These are phyloP conservation scores for Fragaria nilgerrensis DNA, from an alignment of 306 rosid species.

Conservation along the genomic window DNA sequence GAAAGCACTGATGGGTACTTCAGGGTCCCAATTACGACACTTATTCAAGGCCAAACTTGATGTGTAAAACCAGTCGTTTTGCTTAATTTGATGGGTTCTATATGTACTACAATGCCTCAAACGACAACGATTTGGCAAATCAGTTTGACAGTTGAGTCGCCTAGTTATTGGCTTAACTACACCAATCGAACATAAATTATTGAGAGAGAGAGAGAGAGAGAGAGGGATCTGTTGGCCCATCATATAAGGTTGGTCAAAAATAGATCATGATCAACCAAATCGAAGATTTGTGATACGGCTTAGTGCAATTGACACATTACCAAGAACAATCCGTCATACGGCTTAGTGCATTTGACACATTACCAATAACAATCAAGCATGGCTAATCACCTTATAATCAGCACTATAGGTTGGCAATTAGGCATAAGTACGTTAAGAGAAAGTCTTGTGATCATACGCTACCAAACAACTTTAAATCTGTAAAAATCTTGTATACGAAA, in stretches of 20 bases:
- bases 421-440: too few relatives aligned
- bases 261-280: neutral
- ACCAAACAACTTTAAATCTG: too few relatives aligned
- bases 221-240: neutral
- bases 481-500: too few relatives aligned
- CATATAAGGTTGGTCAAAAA: neutral
- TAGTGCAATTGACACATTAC: neutral
- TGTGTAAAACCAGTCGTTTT: constrained; percentile 25
- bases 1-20: constrained; percentile 18
- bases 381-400: neutral
- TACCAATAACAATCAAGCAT: too few relatives aligned
- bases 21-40: constrained; percentile 21
- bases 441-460: too few relatives aligned
- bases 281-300: neutral
- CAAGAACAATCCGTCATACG: neutral
- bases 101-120: constrained; percentile 24
- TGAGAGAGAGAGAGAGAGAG: neutral
- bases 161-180: constrained; percentile 30
- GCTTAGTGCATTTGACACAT: too few relatives aligned
- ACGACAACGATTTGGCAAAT: constrained; percentile 47
- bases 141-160: constrained; percentile 13
- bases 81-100: constrained; percentile 39
- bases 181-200: constrained; percentile 19
- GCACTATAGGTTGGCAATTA: too few relatives aligned
- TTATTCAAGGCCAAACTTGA: neutral